Evolutionary conservation across 176 grass and related monocot species (phyloP).

Genomic region (Bonia amplexicaulis): DNA sequence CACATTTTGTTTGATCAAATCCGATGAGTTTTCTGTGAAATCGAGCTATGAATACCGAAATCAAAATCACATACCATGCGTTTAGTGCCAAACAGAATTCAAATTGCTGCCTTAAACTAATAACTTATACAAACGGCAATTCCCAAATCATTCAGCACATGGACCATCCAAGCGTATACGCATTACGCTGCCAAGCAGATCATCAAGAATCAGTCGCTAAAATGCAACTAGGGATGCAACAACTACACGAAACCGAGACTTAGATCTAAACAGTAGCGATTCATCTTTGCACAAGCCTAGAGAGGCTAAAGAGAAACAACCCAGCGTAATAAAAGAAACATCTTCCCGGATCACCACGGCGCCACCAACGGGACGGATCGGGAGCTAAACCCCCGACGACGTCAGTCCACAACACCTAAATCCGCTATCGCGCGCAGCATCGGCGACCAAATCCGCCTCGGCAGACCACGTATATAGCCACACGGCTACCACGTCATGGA

Average conservation of each 20-base stretch:
- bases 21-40: neutral
- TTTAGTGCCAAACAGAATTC: neutral
- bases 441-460: neutral
- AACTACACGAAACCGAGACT: neutral
- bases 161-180: neutral
- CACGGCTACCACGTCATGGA: neutral
- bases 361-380: neutral
- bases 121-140: neutral
- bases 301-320: neutral
- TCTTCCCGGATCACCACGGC: neutral
- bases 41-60: neutral
- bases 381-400: neutral
- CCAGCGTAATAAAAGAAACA: neutral
- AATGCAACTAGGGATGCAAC: neutral
- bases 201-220: neutral
- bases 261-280: neutral
- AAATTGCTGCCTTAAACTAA: neutral
- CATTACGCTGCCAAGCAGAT: neutral
- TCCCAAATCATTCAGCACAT: neutral
- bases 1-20: neutral
- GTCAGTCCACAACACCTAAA: neutral
- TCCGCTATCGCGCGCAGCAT: neutral
- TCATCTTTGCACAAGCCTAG: neutral
- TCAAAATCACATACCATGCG: neutral
- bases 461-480: neutral